phyloP scores from a whole-genome alignment of 1,139 yeast genomes.

The Taphrina deformans region DNA sequence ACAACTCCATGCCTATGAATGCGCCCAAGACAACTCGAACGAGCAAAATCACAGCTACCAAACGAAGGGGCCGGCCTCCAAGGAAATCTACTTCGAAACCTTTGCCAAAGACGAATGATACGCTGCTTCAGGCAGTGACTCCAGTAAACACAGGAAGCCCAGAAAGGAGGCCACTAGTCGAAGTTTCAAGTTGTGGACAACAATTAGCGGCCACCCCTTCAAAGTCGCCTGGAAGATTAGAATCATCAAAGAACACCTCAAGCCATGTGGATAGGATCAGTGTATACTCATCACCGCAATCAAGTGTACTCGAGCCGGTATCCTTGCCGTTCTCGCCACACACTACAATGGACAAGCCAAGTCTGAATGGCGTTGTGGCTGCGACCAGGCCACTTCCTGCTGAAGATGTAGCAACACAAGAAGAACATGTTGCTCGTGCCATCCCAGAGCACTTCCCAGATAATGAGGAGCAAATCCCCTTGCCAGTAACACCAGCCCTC shows the following conservation, averaged over 20 bases:
- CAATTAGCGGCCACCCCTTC: background rate
- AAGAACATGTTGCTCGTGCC: too few species aligned
- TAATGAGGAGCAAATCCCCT: too few species aligned
- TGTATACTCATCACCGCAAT: background rate
- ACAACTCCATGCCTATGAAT: background rate
- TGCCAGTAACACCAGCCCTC: too few species aligned
- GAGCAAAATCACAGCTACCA: background rate
- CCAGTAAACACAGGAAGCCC: background rate
- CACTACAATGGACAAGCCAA: background rate
- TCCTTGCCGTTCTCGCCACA: background rate
- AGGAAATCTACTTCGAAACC: background rate
- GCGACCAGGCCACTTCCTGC: too few species aligned
- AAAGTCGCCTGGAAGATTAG: background rate
- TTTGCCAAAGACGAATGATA: background rate
- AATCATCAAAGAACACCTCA: background rate
- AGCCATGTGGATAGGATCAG: background rate
- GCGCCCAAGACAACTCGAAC: background rate
- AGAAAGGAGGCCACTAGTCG: background rate
- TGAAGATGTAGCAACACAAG: too few species aligned
- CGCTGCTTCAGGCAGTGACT: background rate
- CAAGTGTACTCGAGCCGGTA: background rate
- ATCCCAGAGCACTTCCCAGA: too few species aligned
- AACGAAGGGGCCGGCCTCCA: conserved; percentile 8
- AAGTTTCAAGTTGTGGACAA: background rate
- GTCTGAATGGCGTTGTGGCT: too few species aligned